Evolutionary conservation across 768 basidiomycete genomes (phyloP).

Genomic region (Hydnomerulius pinastri): DNA sequence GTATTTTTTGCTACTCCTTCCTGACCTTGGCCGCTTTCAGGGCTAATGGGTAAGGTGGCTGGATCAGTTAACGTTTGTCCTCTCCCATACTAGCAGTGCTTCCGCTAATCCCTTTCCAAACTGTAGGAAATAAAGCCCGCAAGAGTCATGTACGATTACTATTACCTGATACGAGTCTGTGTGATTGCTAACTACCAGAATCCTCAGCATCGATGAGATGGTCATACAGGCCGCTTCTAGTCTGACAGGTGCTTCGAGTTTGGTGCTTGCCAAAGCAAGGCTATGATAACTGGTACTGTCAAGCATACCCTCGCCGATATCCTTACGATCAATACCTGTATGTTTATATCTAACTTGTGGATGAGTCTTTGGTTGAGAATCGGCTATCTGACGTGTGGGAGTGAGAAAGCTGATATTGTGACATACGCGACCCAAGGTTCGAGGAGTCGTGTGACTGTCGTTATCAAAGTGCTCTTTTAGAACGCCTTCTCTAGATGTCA

Average conservation of each 20-base stretch:
- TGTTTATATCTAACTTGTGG: no score
- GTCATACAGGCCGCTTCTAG: conserved; percentile 67
- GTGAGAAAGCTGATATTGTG: no score
- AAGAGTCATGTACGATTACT: conserved; percentile 67
- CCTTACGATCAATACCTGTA: no score
- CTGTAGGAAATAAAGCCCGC: conserved; percentile 78
- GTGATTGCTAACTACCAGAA: conserved; percentile 9
- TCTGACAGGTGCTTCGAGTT: conserved; percentile 45
- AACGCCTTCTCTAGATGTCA: no score
- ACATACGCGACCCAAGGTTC: neutral
- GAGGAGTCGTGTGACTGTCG: neutral
- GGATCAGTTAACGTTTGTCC: conserved; percentile 60
- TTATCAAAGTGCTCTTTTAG: neutral
- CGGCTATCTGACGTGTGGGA: no score
- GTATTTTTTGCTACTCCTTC: neutral
- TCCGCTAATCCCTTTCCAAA: conserved; percentile 7
- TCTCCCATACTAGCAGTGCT: neutral
- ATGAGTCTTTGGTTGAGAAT: no score
- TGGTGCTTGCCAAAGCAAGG: conserved; percentile 50
- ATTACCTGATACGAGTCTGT: neutral
- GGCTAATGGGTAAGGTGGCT: conserved; percentile 80
- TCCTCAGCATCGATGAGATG: conserved; percentile 74
- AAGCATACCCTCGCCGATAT: no score
- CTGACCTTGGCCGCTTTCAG: conserved; percentile 33
- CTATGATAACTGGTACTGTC: no score